Conservation (phyloP, 257 asterid genomes). For the Nicotiana sylvestris region DNA sequence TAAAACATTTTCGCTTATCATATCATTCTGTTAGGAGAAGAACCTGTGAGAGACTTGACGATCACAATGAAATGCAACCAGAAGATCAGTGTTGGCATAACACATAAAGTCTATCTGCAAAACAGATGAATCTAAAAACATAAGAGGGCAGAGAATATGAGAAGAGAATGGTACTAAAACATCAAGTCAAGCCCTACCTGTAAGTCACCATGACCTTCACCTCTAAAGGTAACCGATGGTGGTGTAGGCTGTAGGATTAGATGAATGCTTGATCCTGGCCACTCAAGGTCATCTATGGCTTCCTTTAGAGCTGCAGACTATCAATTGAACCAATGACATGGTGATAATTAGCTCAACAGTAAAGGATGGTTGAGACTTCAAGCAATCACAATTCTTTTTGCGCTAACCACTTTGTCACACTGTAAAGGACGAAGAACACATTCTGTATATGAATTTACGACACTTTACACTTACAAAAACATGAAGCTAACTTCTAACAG, state of each 20-base stretch:
- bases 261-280: slow-evolving; percentile 95
- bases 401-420: neutral
- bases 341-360: neutral
- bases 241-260: slow-evolving; percentile 72
- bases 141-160: neutral
- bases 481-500: neutral
- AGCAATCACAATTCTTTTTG: neutral
- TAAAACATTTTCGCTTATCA: neutral
- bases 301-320: slow-evolving; percentile 96
- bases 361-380: neutral
- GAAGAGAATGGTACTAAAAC: neutral
- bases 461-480: neutral
- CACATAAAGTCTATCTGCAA: slow-evolving; percentile 86
- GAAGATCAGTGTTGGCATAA: slow-evolving; percentile 67
- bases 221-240: slow-evolving; percentile 78
- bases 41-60: slow-evolving; percentile 66
- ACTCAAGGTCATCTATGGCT: slow-evolving; percentile 95
- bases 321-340: slow-evolving; percentile 20
- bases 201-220: slow-evolving; percentile 95
- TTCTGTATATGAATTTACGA: neutral
- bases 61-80: slow-evolving; percentile 84
- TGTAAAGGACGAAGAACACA: neutral
- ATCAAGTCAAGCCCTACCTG: slow-evolving; percentile 43
- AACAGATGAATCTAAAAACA: neutral
- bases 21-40: neutral